A percentile compares a stretch with the other conserved stretches of the same genome.
Conservation (phyloP, 495 filamentous ascomycete species). For the Amorphotheca resinae region DNA sequence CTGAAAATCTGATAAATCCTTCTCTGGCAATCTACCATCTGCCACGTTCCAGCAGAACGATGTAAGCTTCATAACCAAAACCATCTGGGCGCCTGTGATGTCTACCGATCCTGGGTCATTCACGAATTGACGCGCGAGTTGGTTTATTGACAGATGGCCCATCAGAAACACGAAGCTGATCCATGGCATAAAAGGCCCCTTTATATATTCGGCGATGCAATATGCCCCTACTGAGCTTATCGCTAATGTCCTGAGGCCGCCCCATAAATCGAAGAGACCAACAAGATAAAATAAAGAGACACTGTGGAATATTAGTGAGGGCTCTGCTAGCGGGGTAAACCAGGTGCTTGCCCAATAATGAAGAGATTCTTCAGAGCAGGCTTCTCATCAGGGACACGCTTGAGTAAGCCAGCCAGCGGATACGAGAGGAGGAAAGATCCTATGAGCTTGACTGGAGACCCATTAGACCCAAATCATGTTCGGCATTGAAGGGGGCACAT, state of each 20-base stretch:
- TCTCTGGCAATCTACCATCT: slow-evolving; percentile 68
- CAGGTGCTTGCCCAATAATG: slow-evolving; percentile 50
- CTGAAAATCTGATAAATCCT: slow-evolving; percentile 74
- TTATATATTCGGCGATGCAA: slow-evolving; percentile 67
- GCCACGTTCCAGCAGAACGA: slow-evolving; percentile 97
- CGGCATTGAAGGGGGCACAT: slow-evolving; percentile 21
- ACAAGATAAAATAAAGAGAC: slow-evolving; percentile 82
- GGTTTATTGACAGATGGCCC: slow-evolving; percentile 87
- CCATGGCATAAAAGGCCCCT: slow-evolving; percentile 98
- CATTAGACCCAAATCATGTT: background rate
- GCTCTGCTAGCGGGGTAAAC: background rate
- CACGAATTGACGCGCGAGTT: slow-evolving; percentile 65
- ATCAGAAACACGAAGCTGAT: slow-evolving; percentile 87
- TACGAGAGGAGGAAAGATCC: slow-evolving; percentile 87
- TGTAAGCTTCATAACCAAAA: slow-evolving; percentile 94
- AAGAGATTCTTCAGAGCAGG: slow-evolving; percentile 87
- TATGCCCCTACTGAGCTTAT: slow-evolving; percentile 73
- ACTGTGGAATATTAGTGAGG: slow-evolving; percentile 22
- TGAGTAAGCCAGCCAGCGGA: slow-evolving; percentile 77
- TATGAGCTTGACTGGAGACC: slow-evolving; percentile 71
- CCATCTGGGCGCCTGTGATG: slow-evolving; percentile 96
- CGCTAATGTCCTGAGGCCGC: slow-evolving; percentile 64
- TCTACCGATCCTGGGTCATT: slow-evolving; percentile 57
- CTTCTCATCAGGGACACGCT: slow-evolving; percentile 75
- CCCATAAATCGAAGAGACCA: slow-evolving; percentile 92